These are phyloP conservation scores for Parachaetomium inaequale DNA, from an alignment of 495 filamentous ascomycete genomes.

Conservation along the genomic window DNA sequence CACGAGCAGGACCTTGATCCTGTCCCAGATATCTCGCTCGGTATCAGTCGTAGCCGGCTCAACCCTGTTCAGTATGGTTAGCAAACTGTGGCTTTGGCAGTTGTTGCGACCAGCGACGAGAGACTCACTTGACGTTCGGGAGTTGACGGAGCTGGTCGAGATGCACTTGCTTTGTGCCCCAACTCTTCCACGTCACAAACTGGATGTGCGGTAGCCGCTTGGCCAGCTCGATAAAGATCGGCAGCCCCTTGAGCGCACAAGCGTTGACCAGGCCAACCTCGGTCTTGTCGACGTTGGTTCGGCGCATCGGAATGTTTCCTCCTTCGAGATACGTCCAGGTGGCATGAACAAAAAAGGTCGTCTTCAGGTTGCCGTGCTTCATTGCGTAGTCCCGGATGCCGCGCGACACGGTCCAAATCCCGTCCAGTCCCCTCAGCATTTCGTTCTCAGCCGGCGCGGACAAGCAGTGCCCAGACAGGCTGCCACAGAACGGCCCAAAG, in stretches of 20 bases:
- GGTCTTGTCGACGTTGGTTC: constrained; percentile 25
- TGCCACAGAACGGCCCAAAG: not conserved
- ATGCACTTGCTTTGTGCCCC: constrained; percentile 22
- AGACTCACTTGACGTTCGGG: constrained; percentile 25
- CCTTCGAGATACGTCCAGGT: constrained; percentile 25
- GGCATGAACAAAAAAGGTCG: constrained; percentile 24
- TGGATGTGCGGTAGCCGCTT: constrained; percentile 24
- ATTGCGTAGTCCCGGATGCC: not conserved
- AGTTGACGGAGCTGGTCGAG: constrained; percentile 13
- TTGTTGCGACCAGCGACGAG: not conserved
- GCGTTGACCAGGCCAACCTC: constrained; percentile 33
- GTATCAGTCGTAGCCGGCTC: constrained; percentile 22
- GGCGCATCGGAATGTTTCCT: constrained; percentile 15
- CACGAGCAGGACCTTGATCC: constrained; percentile 27
- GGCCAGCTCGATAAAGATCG: constrained; percentile 27
- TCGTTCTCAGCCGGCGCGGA: not conserved
- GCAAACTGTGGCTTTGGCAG: not conserved
- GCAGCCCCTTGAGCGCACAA: constrained; percentile 27
- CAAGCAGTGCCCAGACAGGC: not conserved
- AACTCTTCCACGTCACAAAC: constrained; percentile 32
- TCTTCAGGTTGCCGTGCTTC: constrained; percentile 24
- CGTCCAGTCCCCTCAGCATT: not conserved
- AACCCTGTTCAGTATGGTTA: constrained; percentile 13
- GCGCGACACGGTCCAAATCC: not conserved
- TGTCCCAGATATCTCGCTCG: constrained; percentile 27